Percentiles rank a stretch among this genome's conserved stretches.
Evolutionary conservation across 2,329 filamentous ascomycete genomes (phyloP).

Genomic region (Beauveria sp.): DNA sequence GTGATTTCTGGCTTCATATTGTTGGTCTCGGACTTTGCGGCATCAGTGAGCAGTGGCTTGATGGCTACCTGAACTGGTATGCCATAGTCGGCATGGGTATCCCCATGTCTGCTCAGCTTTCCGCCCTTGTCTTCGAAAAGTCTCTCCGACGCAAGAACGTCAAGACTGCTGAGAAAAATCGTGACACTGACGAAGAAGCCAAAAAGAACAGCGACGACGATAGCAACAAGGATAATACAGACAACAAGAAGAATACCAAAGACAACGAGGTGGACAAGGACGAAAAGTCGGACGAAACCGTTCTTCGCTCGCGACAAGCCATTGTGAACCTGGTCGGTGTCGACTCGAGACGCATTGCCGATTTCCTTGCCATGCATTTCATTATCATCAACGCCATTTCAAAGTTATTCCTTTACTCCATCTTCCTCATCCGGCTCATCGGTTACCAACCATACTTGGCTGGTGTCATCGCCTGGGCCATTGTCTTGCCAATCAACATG

Average conservation of each 20-base stretch:
- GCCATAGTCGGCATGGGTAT: conserved; percentile 55
- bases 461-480: conserved; percentile 55
- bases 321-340: conserved; percentile 76
- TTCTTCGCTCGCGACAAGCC: conserved; percentile 50
- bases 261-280: conserved; percentile 42
- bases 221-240: conserved; percentile 31
- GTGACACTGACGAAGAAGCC: conserved; percentile 23
- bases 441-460: conserved; percentile 63
- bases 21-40: conserved; percentile 54
- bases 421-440: conserved; percentile 60
- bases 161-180: conserved; percentile 49
- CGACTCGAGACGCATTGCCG: conserved; percentile 60
- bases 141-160: conserved; percentile 70
- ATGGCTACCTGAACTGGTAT: conserved; percentile 61
- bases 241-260: conserved; percentile 27
- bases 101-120: conserved; percentile 62
- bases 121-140: conserved; percentile 68
- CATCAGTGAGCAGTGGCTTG: conserved; percentile 51
- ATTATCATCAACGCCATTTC: conserved; percentile 55
- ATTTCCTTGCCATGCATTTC: conserved; percentile 61
- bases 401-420: conserved; percentile 58
- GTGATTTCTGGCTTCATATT: conserved; percentile 61
- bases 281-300: conserved; percentile 28
- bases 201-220: conserved; percentile 18
- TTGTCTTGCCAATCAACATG: conserved; percentile 62